Conservation (phyloP, 2,329 filamentous ascomycete species). For the Aspergillus eucalypticola region DNA sequence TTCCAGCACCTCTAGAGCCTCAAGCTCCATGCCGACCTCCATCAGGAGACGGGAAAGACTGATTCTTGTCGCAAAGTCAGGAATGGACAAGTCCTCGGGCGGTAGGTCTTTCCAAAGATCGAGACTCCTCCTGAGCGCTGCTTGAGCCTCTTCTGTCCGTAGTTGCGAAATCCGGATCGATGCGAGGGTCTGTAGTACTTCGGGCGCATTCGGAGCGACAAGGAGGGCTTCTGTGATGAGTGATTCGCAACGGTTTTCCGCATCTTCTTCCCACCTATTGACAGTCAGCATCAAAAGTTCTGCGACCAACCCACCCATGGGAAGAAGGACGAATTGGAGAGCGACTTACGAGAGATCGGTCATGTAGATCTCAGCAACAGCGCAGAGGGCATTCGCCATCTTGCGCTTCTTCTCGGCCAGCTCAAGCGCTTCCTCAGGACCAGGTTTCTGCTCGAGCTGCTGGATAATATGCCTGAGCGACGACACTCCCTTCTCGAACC, state of each 20-base stretch:
- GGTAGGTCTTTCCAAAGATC: constrained; percentile 79
- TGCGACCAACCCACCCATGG: neutral
- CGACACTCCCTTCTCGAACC: constrained; percentile 66
- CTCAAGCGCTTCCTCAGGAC: constrained; percentile 39
- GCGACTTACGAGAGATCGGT: constrained; percentile 78
- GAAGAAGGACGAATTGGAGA: neutral
- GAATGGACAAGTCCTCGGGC: constrained; percentile 69
- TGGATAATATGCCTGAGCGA: constrained; percentile 73
- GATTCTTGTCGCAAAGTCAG: constrained; percentile 83
- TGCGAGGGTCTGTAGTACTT: constrained; percentile 93
- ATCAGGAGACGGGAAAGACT: constrained; percentile 82
- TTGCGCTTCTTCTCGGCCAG: constrained; percentile 74
- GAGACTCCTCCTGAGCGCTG: constrained; percentile 76
- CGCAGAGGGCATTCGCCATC: constrained; percentile 87
- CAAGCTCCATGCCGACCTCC: constrained; percentile 82
- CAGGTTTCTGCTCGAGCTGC: constrained; percentile 55
- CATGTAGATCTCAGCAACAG: constrained; percentile 97
- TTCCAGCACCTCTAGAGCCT: constrained; percentile 82
- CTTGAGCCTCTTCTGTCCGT: constrained; percentile 73
- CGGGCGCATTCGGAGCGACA: constrained; percentile 75
- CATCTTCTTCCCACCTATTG: constrained; percentile 74
- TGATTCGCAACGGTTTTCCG: constrained; percentile 81
- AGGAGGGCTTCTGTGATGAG: constrained; percentile 88
- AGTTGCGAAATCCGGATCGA: constrained; percentile 90
- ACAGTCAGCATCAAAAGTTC: constrained; percentile 15